Conservation (phyloP, 331 rosid genomes). For the Dryas integrifolia region DNA sequence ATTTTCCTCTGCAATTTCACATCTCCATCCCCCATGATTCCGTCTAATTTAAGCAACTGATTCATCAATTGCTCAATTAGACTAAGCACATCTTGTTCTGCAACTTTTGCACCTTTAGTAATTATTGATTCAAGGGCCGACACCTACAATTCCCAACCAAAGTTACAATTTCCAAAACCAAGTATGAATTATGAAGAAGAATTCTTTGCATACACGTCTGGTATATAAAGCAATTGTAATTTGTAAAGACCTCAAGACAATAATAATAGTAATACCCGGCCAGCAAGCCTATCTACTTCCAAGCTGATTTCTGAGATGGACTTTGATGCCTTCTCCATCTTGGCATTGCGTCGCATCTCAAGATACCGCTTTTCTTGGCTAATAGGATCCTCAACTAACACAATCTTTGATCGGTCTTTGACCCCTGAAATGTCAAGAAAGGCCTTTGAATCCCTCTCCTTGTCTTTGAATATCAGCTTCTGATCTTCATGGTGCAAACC, state of each 20-base stretch:
- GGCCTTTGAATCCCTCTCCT: constrained; percentile 86
- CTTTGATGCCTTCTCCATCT: constrained; percentile 84
- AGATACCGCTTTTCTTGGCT: constrained; percentile 79
- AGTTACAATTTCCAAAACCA: constrained; percentile 15
- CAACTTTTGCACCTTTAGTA: constrained; percentile 74
- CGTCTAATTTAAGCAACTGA: constrained; percentile 79
- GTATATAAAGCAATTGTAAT: not conserved
- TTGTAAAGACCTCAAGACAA: not conserved
- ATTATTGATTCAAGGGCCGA: constrained; percentile 77
- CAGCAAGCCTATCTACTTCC: constrained; percentile 83
- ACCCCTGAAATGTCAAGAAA: constrained; percentile 83
- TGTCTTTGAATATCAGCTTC: constrained; percentile 78
- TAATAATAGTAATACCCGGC: constrained; percentile 46
- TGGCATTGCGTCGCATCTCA: constrained; percentile 78
- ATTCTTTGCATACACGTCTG: not conserved
- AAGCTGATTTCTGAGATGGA: constrained; percentile 79
- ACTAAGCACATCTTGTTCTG: constrained; percentile 63
- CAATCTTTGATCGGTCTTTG: constrained; percentile 75
- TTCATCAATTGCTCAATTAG: constrained; percentile 84
- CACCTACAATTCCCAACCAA: constrained; percentile 50
- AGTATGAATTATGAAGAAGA: not conserved
- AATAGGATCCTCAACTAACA: constrained; percentile 75
- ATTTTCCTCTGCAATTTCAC: constrained; percentile 92
- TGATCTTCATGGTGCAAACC: constrained; percentile 90
- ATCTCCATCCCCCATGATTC: constrained; percentile 81